Evolutionary conservation across 2,329 filamentous ascomycete genomes (phyloP).

Genomic region (Escovopsis sp.): DNA sequence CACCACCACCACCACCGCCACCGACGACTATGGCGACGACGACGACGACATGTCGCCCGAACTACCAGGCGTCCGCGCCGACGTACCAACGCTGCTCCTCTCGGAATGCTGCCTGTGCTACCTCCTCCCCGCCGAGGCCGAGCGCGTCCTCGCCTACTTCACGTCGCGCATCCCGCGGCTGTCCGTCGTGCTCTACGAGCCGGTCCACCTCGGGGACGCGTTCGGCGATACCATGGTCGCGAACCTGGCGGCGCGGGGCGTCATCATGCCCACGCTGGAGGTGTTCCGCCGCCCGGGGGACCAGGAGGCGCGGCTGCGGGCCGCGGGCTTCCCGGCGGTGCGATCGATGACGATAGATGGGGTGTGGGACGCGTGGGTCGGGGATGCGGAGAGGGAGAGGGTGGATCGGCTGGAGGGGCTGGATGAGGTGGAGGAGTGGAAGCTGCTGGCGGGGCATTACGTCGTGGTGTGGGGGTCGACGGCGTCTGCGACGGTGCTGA

Average conservation of each 20-base stretch:
- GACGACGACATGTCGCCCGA: too few species aligned
- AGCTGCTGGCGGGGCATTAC: slow-evolving; percentile 75
- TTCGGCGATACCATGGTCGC: slow-evolving; percentile 88
- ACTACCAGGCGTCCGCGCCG: slow-evolving; percentile 29
- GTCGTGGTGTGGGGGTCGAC: slow-evolving; percentile 80
- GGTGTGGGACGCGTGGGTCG: slow-evolving; percentile 69
- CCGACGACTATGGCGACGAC: too few species aligned
- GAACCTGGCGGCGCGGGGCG: slow-evolving; percentile 69
- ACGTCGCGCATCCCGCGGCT: slow-evolving; percentile 31
- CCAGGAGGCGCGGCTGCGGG: slow-evolving; percentile 50
- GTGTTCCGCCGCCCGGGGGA: slow-evolving; percentile 51
- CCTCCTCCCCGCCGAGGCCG: slow-evolving; percentile 49
- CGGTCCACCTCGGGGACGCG: slow-evolving; percentile 65
- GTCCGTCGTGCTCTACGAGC: slow-evolving; percentile 70
- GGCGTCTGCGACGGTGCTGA: slow-evolving; percentile 6
- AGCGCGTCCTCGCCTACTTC: slow-evolving; percentile 50
- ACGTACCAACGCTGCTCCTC: slow-evolving; percentile 66
- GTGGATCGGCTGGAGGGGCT: slow-evolving; percentile 71
- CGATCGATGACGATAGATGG: slow-evolving; percentile 29
- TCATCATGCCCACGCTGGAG: slow-evolving; percentile 69
- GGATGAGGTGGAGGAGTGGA: slow-evolving; percentile 93
- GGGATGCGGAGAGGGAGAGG: slow-evolving; percentile 55
- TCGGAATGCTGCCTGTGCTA: slow-evolving; percentile 97
- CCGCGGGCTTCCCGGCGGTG: slow-evolving; percentile 45
- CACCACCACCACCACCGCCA: slow-evolving; percentile 1